phyloP scores from a whole-genome alignment of 2,329 filamentous ascomycete species.

The Curvularia eragrostidis region DNA sequence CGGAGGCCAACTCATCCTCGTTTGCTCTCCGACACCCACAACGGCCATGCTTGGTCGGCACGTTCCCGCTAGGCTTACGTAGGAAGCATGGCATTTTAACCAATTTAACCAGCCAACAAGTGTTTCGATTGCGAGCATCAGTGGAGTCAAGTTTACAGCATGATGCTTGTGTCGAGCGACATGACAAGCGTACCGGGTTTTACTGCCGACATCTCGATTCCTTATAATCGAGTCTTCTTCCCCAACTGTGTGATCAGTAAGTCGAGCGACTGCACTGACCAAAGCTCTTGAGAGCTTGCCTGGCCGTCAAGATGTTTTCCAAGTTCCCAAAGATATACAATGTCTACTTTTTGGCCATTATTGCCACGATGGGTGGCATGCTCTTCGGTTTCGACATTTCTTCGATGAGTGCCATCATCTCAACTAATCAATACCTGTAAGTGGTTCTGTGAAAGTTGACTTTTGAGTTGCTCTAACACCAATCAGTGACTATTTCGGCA shows the following conservation, averaged over 20 bases:
- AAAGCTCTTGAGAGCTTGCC: conserved; percentile 18
- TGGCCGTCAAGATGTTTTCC: conserved; percentile 38
- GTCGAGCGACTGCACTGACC: conserved; percentile 5
- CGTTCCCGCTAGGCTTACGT: conserved; percentile 8
- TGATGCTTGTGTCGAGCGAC: conserved; percentile 7
- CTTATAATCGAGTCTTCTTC: conserved; percentile 18
- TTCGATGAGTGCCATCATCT: conserved; percentile 66
- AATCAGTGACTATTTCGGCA: conserved; percentile 56
- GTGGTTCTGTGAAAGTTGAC: neutral
- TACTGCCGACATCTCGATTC: conserved; percentile 1
- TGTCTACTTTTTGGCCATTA: conserved; percentile 64
- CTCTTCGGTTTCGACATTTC: conserved; percentile 82
- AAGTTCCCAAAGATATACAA: conserved; percentile 61
- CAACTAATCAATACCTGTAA: conserved; percentile 27
- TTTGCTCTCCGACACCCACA: conserved; percentile 12
- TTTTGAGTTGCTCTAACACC: neutral
- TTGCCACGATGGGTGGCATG: conserved; percentile 68
- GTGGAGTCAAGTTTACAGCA: conserved; percentile 18
- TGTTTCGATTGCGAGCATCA: conserved; percentile 6
- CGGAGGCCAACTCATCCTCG: conserved; percentile 9
- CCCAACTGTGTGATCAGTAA: conserved; percentile 10
- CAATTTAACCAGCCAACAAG: conserved; percentile 15
- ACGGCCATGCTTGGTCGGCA: conserved; percentile 5
- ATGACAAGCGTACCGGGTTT: conserved; percentile 3
- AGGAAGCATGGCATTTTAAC: conserved; percentile 9